A percentile compares a stretch with the other conserved stretches of the same genome.
Evolutionary conservation across 139 green algal genomes (phyloP).

Genomic region (Chlorella sp.): DNA sequence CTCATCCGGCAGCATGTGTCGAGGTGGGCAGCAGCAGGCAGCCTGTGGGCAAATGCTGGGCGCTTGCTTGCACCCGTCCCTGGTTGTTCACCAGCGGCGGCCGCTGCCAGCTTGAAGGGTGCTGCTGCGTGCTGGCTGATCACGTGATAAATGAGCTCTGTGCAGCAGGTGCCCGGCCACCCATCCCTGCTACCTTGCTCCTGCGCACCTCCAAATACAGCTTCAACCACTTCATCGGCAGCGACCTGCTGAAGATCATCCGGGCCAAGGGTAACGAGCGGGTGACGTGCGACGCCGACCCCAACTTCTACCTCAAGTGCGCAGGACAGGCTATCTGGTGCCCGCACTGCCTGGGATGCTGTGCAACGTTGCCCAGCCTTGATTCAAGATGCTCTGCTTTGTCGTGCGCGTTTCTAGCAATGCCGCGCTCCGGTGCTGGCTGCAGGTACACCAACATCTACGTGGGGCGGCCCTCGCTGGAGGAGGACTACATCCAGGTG

Average conservation of each 20-base stretch:
- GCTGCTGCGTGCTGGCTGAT: background rate
- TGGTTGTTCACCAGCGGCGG: too few relatives aligned
- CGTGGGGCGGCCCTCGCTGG: constrained; percentile 90
- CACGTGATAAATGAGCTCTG: too few relatives aligned
- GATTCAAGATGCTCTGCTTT: too few relatives aligned
- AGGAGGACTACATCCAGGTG: constrained; percentile 87
- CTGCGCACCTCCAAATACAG: constrained; percentile 97
- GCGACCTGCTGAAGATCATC: constrained; percentile 98
- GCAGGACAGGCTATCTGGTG: background rate
- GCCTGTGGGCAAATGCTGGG: too few relatives aligned
- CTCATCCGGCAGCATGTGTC: constrained; percentile 82
- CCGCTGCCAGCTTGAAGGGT: too few relatives aligned
- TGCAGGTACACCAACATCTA: constrained; percentile 93
- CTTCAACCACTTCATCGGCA: constrained; percentile 99
- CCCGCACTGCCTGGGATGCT: too few relatives aligned
- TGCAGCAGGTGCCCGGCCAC: background rate
- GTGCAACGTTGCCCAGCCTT: too few relatives aligned
- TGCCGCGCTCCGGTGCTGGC: background rate
- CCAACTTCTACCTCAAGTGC: constrained; percentile 98
- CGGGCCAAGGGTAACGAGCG: constrained; percentile 94
- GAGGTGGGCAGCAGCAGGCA: background rate
- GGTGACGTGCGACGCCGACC: constrained; percentile 95
- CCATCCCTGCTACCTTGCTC: background rate
- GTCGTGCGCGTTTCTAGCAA: too few relatives aligned
- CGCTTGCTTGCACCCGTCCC: too few relatives aligned